Evolutionary conservation across 345 rosid genomes (phyloP).

Genomic region (Populus davidiana): DNA sequence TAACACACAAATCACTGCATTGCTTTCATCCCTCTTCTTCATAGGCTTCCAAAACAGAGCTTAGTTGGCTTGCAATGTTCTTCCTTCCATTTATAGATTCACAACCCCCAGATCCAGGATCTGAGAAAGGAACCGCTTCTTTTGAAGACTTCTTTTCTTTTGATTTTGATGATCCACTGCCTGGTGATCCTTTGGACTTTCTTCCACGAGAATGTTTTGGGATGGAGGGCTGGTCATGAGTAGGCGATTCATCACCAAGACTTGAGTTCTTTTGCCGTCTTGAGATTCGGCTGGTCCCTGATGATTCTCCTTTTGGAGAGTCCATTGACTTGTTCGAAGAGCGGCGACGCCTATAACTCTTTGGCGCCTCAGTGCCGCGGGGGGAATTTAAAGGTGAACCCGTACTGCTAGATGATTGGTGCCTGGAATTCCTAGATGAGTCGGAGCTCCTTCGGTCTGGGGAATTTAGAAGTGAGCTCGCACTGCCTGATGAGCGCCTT

Average conservation of each 20-base stretch:
- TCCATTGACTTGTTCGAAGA: slow-evolving; percentile 26
- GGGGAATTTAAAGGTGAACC: slow-evolving; percentile 28
- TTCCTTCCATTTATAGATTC: slow-evolving; percentile 5
- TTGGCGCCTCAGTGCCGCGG: slow-evolving; percentile 23
- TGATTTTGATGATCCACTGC: slow-evolving; percentile 9
- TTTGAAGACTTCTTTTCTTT: slow-evolving; percentile 14
- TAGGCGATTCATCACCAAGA: slow-evolving; percentile 15
- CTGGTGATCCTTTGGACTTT: slow-evolving; percentile 16
- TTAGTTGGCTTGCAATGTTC: slow-evolving; percentile 18
- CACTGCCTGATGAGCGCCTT: slow-evolving; percentile 19
- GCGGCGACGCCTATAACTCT: slow-evolving; percentile 35
- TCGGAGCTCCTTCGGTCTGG: slow-evolving; percentile 7
- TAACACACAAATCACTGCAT: background rate
- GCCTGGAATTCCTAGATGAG: slow-evolving; percentile 2
- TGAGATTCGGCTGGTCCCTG: background rate
- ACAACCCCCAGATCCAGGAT: slow-evolving; percentile 6
- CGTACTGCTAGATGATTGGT: background rate
- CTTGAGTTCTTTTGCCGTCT: slow-evolving; percentile 14
- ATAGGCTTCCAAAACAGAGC: slow-evolving; percentile 21
- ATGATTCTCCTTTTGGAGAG: slow-evolving; percentile 24
- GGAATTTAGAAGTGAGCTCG: slow-evolving; percentile 1
- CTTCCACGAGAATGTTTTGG: slow-evolving; percentile 25
- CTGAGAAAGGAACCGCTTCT: slow-evolving; percentile 10
- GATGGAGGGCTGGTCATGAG: slow-evolving; percentile 13
- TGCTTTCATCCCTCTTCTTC: slow-evolving; percentile 15